Conservation (phyloP, 1,284 basidiomycete genomes). For the Cutaneotrichosporon cutaneum region DNA sequence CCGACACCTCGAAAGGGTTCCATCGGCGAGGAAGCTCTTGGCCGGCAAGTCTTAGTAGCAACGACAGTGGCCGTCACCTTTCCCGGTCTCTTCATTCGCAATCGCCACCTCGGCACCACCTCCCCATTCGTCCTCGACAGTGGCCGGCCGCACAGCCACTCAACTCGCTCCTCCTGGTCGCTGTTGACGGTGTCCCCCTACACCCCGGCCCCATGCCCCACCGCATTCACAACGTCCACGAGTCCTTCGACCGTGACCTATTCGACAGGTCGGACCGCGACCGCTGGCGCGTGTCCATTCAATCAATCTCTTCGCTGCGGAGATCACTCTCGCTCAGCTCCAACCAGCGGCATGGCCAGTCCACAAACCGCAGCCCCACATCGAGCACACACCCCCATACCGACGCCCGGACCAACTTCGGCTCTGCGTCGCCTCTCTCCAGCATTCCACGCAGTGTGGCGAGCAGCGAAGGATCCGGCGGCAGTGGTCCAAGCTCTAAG, state of each 20-base stretch:
- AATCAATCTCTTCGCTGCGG: background rate
- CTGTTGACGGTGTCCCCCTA: background rate
- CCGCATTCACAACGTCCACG: background rate
- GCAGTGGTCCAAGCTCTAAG: constrained; percentile 4
- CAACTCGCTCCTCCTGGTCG: background rate
- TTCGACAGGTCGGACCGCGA: constrained; percentile 3
- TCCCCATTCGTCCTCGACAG: background rate
- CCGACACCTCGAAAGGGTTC: background rate
- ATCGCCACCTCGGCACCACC: background rate
- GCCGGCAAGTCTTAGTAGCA: background rate
- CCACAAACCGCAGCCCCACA: background rate
- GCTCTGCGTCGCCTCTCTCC: background rate
- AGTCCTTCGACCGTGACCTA: constrained; percentile 4
- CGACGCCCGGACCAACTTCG: constrained; percentile 60
- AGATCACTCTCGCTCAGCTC: constrained; percentile 2
- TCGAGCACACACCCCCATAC: constrained; percentile 55
- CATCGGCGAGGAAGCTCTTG: background rate
- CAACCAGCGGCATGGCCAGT: background rate
- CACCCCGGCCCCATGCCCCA: background rate
- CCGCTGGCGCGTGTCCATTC: background rate
- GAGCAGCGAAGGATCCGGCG: background rate
- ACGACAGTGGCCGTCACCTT: background rate
- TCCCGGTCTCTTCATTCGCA: background rate
- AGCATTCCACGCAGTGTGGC: background rate
- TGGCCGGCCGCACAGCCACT: background rate